A percentile compares a stretch with the other conserved stretches of the same genome.
Conservation (phyloP, 2,329 filamentous ascomycete species). For the Piedraia hortae region DNA sequence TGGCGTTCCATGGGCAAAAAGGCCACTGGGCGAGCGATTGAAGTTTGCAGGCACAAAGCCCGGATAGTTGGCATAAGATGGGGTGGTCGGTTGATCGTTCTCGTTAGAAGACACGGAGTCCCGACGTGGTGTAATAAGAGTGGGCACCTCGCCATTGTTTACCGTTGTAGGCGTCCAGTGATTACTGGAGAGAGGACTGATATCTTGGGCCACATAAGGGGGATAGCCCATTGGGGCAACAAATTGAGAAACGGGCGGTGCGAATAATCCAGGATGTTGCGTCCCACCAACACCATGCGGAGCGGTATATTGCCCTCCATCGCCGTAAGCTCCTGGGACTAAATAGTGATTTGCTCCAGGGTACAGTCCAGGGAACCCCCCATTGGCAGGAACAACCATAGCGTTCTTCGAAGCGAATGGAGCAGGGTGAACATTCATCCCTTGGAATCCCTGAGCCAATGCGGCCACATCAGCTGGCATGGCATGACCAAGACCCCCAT, state of each 20-base stretch:
- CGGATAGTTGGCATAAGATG: slow-evolving; percentile 18
- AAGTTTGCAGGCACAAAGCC: slow-evolving; percentile 16
- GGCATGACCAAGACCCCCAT: no score
- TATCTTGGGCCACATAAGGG: slow-evolving; percentile 18
- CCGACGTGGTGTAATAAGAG: slow-evolving; percentile 23
- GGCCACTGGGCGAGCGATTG: slow-evolving; percentile 22
- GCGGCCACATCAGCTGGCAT: slow-evolving; percentile 12
- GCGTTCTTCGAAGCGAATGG: neutral
- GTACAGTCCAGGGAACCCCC: slow-evolving; percentile 12
- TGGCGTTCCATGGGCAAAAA: slow-evolving; percentile 21
- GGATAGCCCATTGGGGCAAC: slow-evolving; percentile 17
- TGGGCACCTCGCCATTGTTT: slow-evolving; percentile 20
- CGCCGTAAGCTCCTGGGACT: slow-evolving; percentile 9
- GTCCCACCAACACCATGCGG: slow-evolving; percentile 7
- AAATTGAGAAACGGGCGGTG: slow-evolving; percentile 16
- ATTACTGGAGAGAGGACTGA: slow-evolving; percentile 19
- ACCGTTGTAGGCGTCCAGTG: slow-evolving; percentile 17
- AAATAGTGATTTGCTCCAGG: slow-evolving; percentile 10
- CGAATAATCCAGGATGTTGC: slow-evolving; percentile 18
- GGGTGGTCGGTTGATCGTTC: slow-evolving; percentile 24
- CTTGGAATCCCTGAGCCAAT: slow-evolving; percentile 15
- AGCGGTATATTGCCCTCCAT: no score
- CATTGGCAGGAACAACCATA: slow-evolving; percentile 7
- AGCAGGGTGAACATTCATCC: slow-evolving; percentile 12
- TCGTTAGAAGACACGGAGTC: slow-evolving; percentile 25